Conservation (phyloP, 768 basidiomycete genomes). For the Suillus placidus region DNA sequence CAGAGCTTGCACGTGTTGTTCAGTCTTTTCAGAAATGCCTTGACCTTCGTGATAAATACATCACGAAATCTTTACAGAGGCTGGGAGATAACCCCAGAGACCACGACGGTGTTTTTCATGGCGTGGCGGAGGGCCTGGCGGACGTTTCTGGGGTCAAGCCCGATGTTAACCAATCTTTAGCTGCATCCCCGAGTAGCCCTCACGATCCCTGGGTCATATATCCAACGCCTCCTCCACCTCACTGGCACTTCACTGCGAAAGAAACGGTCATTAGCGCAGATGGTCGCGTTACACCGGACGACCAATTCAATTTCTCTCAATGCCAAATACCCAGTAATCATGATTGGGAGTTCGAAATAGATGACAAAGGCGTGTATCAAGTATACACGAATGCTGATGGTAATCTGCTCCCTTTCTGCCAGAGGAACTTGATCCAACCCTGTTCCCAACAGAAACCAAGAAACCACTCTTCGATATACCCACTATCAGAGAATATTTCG, state of each 20-base stretch:
- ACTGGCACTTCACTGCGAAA: slow-evolving; percentile 85
- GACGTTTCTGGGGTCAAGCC: slow-evolving; percentile 71
- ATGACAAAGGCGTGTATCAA: slow-evolving; percentile 90
- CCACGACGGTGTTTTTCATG: slow-evolving; percentile 78
- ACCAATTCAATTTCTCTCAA: slow-evolving; percentile 68
- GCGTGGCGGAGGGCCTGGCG: slow-evolving; percentile 62
- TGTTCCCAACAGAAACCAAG: slow-evolving; percentile 32
- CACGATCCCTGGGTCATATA: slow-evolving; percentile 84
- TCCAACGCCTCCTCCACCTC: slow-evolving; percentile 90
- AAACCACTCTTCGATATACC: slow-evolving; percentile 79
- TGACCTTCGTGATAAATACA: slow-evolving; percentile 94
- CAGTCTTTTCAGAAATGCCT: slow-evolving; percentile 83
- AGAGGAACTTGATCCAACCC: not conserved
- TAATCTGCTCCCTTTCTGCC: not conserved
- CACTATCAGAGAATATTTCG: slow-evolving; percentile 90
- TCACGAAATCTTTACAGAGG: slow-evolving; percentile 81
- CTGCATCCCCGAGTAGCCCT: slow-evolving; percentile 30
- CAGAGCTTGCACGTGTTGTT: slow-evolving; percentile 60
- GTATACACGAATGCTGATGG: slow-evolving; percentile 54
- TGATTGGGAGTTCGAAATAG: slow-evolving; percentile 69
- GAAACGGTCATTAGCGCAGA: slow-evolving; percentile 48
- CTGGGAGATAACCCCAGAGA: slow-evolving; percentile 95
- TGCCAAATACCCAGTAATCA: slow-evolving; percentile 73
- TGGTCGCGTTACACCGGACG: slow-evolving; percentile 24
- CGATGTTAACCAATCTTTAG: slow-evolving; percentile 46